A percentile compares a stretch with the other conserved stretches of the same genome.
These are phyloP conservation scores for Penicillium hordei DNA, from an alignment of 2,329 filamentous ascomycete genomes.

Conservation along the genomic window DNA sequence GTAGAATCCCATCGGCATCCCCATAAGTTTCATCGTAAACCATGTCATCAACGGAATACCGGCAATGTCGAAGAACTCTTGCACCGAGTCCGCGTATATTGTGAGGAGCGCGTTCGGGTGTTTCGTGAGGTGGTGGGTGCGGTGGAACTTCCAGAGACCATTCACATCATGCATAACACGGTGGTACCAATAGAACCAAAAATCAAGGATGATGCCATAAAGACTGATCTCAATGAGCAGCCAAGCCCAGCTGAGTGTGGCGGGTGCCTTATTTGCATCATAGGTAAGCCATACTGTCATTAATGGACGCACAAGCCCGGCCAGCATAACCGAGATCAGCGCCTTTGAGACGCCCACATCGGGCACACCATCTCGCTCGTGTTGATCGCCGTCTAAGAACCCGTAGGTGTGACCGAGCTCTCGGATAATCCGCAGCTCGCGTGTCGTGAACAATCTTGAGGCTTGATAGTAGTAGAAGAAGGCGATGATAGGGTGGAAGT, in stretches of 20 bases:
- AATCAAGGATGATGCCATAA: conserved; percentile 3
- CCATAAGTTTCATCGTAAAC: neutral
- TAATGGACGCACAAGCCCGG: neutral
- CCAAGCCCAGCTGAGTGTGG: neutral
- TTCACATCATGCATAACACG: conserved; percentile 3
- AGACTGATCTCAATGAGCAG: neutral
- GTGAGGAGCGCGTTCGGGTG: conserved; percentile 4
- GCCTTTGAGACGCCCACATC: conserved; percentile 1
- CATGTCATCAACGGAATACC: conserved; percentile 3
- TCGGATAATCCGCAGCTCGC: neutral
- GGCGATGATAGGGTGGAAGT: conserved; percentile 1
- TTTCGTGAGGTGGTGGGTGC: neutral
- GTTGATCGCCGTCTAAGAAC: conserved; percentile 1
- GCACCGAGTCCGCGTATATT: conserved; percentile 4
- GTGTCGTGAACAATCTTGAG: neutral
- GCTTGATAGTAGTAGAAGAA: conserved; percentile 3
- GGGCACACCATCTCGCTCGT: conserved; percentile 3
- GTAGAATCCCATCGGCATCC: conserved; percentile 6
- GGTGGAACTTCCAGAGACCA: conserved; percentile 3
- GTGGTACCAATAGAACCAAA: conserved; percentile 9
- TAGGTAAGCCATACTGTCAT: conserved; percentile 4
- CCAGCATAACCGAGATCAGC: neutral
- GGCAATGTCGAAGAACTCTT: conserved; percentile 2
- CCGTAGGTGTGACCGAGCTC: neutral
- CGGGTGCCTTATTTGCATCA: neutral